phyloP scores from a whole-genome alignment of 768 basidiomycete genomes.

The Auricularia heimuer region DNA sequence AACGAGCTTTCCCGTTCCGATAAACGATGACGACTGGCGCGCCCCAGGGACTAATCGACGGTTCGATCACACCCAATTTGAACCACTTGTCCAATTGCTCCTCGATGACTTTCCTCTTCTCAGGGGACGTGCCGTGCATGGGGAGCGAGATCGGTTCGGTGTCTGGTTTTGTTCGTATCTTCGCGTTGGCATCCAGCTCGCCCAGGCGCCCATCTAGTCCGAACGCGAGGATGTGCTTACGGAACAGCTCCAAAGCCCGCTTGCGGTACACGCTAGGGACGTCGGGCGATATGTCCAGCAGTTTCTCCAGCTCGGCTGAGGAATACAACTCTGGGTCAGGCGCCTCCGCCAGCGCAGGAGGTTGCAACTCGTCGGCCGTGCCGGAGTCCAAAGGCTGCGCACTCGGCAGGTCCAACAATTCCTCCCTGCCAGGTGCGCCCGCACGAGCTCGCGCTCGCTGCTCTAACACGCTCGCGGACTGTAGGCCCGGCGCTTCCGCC shows the following conservation, averaged over 20 bases:
- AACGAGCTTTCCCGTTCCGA: slow-evolving; percentile 26
- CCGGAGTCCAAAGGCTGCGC: no score
- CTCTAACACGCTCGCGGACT: not conserved
- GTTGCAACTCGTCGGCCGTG: slow-evolving; percentile 10
- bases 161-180: slow-evolving; percentile 18
- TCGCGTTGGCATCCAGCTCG: slow-evolving; percentile 15
- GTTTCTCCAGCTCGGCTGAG: slow-evolving; percentile 4
- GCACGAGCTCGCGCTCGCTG: not conserved
- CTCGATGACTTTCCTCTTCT: slow-evolving; percentile 18
- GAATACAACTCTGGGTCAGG: slow-evolving; percentile 12
- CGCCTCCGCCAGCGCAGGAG: slow-evolving; percentile 16
- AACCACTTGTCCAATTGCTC: slow-evolving; percentile 26
- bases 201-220: slow-evolving; percentile 24
- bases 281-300: slow-evolving; percentile 14
- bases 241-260: slow-evolving; percentile 12
- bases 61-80: slow-evolving; percentile 28
- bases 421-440: not conserved
- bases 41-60: slow-evolving; percentile 30
- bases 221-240: slow-evolving; percentile 17
- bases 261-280: slow-evolving; percentile 6
- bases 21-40: slow-evolving; percentile 26
- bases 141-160: slow-evolving; percentile 15
- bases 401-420: no score
- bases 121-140: slow-evolving; percentile 16
- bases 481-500: not conserved